These are phyloP conservation scores for Hypericum perforatum DNA, from an alignment of 345 rosid species.

Conservation along the genomic window DNA sequence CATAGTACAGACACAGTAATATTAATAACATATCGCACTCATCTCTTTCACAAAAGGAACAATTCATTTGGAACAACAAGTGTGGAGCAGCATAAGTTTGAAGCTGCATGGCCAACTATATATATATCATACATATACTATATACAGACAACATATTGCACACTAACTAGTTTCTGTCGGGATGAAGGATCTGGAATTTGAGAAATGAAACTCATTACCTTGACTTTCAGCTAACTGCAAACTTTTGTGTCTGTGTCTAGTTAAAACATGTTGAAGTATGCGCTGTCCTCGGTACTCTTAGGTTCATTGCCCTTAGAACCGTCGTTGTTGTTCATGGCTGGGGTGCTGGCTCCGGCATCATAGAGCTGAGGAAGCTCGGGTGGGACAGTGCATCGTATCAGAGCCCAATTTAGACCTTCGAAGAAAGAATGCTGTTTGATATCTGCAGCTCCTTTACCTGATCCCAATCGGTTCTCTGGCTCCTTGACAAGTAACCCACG, in stretches of 20 bases:
- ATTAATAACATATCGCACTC: too few species aligned
- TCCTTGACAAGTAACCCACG: constrained; percentile 55
- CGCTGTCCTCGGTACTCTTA: constrained; percentile 25
- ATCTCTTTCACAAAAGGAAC: too few species aligned
- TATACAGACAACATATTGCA: too few species aligned
- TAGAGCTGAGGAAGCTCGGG: constrained; percentile 46
- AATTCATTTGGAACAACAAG: too few species aligned
- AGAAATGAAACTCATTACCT: constrained; percentile 9
- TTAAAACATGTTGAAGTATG: constrained; percentile 57
- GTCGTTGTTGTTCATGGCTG: constrained; percentile 17
- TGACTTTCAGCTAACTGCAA: constrained; percentile 5
- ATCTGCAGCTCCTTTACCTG: constrained; percentile 63
- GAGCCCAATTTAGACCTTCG: constrained; percentile 76
- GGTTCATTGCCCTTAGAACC: constrained; percentile 22
- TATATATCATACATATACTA: too few species aligned
- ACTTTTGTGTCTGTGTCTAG: too few species aligned
- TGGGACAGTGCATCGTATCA: constrained; percentile 56
- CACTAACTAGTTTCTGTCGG: constrained; percentile 2
- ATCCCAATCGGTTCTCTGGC: constrained; percentile 57
- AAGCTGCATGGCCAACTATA: too few species aligned
- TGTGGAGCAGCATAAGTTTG: too few species aligned
- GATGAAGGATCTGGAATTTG: constrained; percentile 7
- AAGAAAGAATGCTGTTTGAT: constrained; percentile 68
- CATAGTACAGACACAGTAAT: too few species aligned
- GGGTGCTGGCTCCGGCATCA: constrained; percentile 15